Evolutionary conservation across 441 rosid species (phyloP), one percentile per base, ranked within the genome.

Genomic region (Heliophila coronopifolia): DNA sequence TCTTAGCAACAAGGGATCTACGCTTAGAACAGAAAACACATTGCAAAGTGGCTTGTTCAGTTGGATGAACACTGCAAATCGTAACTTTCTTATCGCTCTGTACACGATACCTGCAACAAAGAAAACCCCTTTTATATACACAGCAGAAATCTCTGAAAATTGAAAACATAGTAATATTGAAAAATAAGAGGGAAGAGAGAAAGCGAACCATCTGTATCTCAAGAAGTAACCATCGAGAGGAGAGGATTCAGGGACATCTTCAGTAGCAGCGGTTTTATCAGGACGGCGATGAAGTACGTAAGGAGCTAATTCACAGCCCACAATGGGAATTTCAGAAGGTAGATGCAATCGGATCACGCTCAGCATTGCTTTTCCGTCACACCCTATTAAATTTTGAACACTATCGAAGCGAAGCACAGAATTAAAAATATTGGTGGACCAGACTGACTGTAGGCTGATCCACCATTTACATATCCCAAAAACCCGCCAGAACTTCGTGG

Each of bases 321-420:
- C 99, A 71, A 89, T 89, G 32, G 99, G 99, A 27, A 86, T 89
- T 67, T 89, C 97, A 58, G 97, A 89, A 55, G 97, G 96, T 24
- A 93, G 83, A 67, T 89, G 95, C 73, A 89, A 80, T 27, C 97
- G 91, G 53, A 89, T 70, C 91, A 93, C 97, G 79, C 89, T 83
- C 80, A 92, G 92, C 99, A 92, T 92, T 74, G 87, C 84, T 82
- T 68, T 58, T 32, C 68, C 33, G 46, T 63, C 64, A 66, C 62
- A 73, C 67, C 67, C 59, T 64, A 61, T 32, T 59, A 64, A 58
- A 55, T 52, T 35, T 65, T 58, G 62, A 65, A 50, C 61, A 26
- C 79, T 49, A 61, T 62, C 64, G 48, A 61, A 41, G 31, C 58
- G 55, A 17, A 59, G n/a, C 63, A 45, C 42, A 55, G 37, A 60